Evolutionary conservation across 257 asterid genomes (phyloP).

Genomic region (Solanum microdontum): DNA sequence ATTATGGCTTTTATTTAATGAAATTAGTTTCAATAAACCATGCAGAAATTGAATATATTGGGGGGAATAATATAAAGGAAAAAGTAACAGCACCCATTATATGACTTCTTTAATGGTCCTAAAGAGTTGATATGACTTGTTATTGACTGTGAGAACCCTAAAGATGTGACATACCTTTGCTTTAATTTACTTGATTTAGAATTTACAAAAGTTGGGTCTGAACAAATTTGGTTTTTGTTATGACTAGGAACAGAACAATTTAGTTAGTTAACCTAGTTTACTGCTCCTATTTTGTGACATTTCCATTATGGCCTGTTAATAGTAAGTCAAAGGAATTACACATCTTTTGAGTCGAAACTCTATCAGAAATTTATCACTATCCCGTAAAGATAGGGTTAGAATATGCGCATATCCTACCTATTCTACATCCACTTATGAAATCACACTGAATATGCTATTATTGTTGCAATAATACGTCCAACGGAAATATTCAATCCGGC

Average conservation of each 20-base stretch:
- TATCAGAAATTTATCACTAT: fast-evolving
- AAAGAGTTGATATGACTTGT: background rate
- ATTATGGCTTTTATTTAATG: background rate
- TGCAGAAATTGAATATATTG: background rate
- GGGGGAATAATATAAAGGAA: background rate
- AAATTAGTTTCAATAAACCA: background rate
- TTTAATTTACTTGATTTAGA: background rate
- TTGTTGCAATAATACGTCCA: background rate
- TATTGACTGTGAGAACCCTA: background rate
- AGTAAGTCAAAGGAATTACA: background rate
- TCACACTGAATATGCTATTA: background rate
- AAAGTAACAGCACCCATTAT: background rate
- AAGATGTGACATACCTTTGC: background rate
- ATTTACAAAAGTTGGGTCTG: background rate
- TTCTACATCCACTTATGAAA: background rate
- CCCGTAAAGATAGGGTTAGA: fast-evolving
- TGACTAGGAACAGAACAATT: background rate
- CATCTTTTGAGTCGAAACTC: fast-evolving
- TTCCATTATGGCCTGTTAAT: background rate
- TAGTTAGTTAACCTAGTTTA: background rate
- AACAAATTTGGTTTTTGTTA: background rate
- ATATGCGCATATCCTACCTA: fast-evolving
- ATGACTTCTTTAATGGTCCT: background rate
- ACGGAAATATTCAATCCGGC: background rate
- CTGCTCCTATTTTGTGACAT: background rate